These are phyloP conservation scores for Colletotrichum zoysiae DNA, from an alignment of 2,329 filamentous ascomycete species.

Conservation along the genomic window DNA sequence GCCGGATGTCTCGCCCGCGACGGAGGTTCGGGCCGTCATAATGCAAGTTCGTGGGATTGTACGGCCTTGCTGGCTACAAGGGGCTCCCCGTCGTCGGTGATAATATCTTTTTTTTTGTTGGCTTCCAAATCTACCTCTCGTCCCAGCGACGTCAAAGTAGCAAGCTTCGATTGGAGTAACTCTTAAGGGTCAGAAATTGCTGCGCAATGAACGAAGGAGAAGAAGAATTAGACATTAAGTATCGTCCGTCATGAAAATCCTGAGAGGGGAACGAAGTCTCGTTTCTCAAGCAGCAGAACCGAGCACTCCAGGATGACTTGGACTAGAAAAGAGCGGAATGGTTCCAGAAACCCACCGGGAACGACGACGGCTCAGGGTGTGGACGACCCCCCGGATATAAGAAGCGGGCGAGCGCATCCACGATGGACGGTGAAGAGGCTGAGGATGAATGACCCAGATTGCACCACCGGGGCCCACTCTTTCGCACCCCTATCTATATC, in stretches of 20 bases:
- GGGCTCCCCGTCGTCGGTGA: background rate
- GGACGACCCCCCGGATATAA: constrained; percentile 10
- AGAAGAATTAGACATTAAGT: constrained; percentile 22
- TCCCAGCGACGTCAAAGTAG: constrained; percentile 12
- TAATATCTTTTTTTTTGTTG: background rate
- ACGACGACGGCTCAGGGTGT: background rate
- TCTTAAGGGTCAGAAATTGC: too few relatives aligned
- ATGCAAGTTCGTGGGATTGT: background rate
- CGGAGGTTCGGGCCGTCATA: constrained; percentile 20
- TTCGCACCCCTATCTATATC: constrained; percentile 1
- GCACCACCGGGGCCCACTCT: constrained; percentile 32
- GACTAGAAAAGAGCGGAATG: background rate
- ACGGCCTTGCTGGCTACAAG: background rate
- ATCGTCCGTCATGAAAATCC: background rate
- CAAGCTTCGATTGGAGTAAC: background rate
- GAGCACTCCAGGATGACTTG: background rate
- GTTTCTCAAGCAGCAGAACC: background rate
- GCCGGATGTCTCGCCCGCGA: constrained; percentile 14
- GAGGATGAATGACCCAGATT: constrained; percentile 14
- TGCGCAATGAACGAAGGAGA: background rate
- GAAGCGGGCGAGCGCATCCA: background rate
- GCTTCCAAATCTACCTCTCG: constrained; percentile 19
- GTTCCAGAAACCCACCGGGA: background rate
- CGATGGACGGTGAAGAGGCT: background rate
- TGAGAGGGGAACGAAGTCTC: background rate